Evolutionary conservation across 805 yeast genomes (phyloP).

Genomic region (Yarrowia deformans): DNA sequence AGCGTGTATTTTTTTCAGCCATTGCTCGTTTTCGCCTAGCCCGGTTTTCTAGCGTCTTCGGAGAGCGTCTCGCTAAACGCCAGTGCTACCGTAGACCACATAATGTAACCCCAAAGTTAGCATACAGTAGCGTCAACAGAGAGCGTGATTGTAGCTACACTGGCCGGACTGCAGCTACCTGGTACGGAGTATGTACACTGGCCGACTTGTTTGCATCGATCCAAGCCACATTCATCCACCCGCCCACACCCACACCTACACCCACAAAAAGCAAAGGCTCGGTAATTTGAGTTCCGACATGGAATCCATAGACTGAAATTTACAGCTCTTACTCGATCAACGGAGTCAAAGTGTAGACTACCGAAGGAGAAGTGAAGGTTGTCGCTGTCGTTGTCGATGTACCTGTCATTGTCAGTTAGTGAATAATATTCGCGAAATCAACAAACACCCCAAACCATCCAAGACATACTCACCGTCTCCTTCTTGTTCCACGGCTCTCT

Average conservation of each 20-base stretch:
- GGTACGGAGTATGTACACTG: no score
- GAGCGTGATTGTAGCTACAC: not conserved
- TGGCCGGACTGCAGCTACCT: no score
- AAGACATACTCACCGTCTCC: not conserved
- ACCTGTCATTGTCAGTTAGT: not conserved
- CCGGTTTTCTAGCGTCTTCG: no score
- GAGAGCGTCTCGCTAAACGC: no score
- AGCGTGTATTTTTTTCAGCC: no score
- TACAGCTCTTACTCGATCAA: not conserved
- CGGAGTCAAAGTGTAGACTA: not conserved
- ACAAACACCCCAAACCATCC: no score
- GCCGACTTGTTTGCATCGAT: no score
- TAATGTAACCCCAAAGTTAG: no score
- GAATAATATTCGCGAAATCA: not conserved
- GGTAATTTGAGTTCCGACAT: not conserved
- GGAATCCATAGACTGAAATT: conserved; percentile 2
- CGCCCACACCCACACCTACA: no score
- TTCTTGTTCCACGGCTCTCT: not conserved
- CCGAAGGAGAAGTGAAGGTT: not conserved
- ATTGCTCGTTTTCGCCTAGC: no score
- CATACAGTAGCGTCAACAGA: not conserved
- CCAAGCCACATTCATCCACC: not conserved
- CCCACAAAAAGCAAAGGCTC: conserved; percentile 1
- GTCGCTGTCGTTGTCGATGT: no score
- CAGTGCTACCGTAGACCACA: no score